A percentile compares a stretch with the other conserved stretches of the same genome.
Evolutionary conservation across 345 rosid species (phyloP).

Genomic region (Adansonia digitata): DNA sequence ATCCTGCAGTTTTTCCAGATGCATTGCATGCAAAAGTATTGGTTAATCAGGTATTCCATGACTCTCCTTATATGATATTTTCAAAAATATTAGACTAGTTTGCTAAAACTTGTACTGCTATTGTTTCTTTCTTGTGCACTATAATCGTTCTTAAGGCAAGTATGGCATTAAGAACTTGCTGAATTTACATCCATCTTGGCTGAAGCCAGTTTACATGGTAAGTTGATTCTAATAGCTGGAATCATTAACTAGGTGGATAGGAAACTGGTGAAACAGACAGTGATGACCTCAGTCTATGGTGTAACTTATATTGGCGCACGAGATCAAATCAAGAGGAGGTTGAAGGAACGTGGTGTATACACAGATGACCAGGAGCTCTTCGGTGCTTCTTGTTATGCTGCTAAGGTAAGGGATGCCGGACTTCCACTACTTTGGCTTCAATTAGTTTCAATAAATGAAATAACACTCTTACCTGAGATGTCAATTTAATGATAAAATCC

Average conservation of each 20-base stretch:
- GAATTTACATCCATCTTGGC: background rate
- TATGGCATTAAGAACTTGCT: background rate
- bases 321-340: constrained; percentile 87
- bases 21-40: constrained; percentile 63
- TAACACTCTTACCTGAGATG: background rate
- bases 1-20: constrained; percentile 63
- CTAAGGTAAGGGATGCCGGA: constrained; percentile 55
- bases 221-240: constrained; percentile 26
- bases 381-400: constrained; percentile 88
- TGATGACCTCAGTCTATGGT: constrained; percentile 99
- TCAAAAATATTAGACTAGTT: background rate
- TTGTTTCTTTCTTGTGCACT: constrained; percentile 2
- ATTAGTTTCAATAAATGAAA: background rate
- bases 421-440: background rate
- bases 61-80: constrained; percentile 2
- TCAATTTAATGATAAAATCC: constrained; percentile 8
- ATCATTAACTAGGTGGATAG: constrained; percentile 70
- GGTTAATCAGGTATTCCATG: constrained; percentile 55
- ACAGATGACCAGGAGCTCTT: constrained; percentile 53
- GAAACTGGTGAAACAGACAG: constrained; percentile 98
- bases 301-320: constrained; percentile 94
- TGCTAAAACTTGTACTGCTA: background rate
- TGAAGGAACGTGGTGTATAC: constrained; percentile 75
- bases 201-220: constrained; percentile 2
- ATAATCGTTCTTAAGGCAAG: constrained; percentile 4